Percentiles rank a stretch among this genome's conserved stretches.
Evolutionary conservation across 805 yeast genomes (phyloP).

Genomic region (Hanseniaspora jakobsenii): DNA sequence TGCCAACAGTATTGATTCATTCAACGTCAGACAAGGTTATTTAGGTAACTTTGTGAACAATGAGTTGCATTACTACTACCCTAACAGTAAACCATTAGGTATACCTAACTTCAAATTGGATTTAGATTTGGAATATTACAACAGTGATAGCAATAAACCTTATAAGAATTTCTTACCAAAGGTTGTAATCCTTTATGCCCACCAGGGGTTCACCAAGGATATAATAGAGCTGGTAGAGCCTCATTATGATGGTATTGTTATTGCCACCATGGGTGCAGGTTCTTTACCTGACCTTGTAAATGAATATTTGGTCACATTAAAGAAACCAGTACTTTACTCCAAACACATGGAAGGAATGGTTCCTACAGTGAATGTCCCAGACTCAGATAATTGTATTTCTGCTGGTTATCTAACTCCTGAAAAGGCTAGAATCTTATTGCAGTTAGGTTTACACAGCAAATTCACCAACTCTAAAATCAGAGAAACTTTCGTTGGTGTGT

Average conservation of each 20-base stretch:
- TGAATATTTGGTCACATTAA: constrained; percentile 25
- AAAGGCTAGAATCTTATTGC: constrained; percentile 47
- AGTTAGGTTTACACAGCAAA: constrained; percentile 39
- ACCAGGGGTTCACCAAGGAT: constrained; percentile 45
- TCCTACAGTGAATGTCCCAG: constrained; percentile 38
- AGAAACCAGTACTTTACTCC: constrained; percentile 49
- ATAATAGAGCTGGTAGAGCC: constrained; percentile 38
- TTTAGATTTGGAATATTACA: constrained; percentile 18
- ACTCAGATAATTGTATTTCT: constrained; percentile 37
- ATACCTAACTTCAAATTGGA: constrained; percentile 33
- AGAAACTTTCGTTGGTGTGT: constrained; percentile 39
- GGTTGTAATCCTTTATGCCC: constrained; percentile 48
- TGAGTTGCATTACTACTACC: constrained; percentile 51
- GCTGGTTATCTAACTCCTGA: constrained; percentile 59
- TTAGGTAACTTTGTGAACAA: constrained; percentile 59
- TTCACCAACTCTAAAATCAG: constrained; percentile 33
- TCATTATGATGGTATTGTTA: constrained; percentile 43
- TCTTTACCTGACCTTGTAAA: constrained; percentile 44
- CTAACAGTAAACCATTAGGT: constrained; percentile 48
- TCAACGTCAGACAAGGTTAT: constrained; percentile 60
- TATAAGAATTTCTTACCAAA: constrained; percentile 21
- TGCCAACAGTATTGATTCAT: constrained; percentile 59
- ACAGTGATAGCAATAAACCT: constrained; percentile 12
- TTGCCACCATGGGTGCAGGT: constrained; percentile 67
- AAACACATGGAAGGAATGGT: constrained; percentile 64